These are phyloP conservation scores for Hemileccinum impolitum DNA, from an alignment of 768 basidiomycete genomes.

Conservation along the genomic window DNA sequence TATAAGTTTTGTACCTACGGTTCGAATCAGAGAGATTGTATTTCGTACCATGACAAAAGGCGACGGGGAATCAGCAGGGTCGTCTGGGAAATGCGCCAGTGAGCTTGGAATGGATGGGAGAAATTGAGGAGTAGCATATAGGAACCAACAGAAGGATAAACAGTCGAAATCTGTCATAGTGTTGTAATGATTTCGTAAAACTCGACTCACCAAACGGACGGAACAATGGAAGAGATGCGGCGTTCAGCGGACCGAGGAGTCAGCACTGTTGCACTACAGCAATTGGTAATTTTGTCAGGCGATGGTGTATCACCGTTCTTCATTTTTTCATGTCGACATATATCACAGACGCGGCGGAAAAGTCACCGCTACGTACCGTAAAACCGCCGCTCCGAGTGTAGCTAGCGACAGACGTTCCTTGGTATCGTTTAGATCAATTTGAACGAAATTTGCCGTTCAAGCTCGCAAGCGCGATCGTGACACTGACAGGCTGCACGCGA, in stretches of 20 bases:
- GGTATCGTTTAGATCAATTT: background rate
- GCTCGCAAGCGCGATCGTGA: slow-evolving; percentile 1
- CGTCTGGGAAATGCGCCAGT: background rate
- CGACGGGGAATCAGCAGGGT: slow-evolving; percentile 2
- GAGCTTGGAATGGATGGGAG: slow-evolving; percentile 3
- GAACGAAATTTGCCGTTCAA: background rate
- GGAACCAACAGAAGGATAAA: slow-evolving; percentile 11
- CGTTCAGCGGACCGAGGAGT: slow-evolving; percentile 8
- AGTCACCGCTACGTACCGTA: background rate
- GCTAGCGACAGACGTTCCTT: background rate
- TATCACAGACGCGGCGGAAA: slow-evolving; percentile 7
- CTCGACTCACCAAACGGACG: slow-evolving; percentile 18
- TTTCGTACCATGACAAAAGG: background rate
- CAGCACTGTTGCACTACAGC: slow-evolving; percentile 3
- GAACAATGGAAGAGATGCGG: slow-evolving; percentile 18
- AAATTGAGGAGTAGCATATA: slow-evolving; percentile 1
- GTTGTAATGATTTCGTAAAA: slow-evolving; percentile 34
- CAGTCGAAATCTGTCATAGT: slow-evolving; percentile 19
- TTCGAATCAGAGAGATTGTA: background rate
- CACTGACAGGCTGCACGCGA: background rate
- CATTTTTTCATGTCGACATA: slow-evolving; percentile 6
- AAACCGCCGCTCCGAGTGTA: background rate
- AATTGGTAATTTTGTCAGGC: slow-evolving; percentile 20
- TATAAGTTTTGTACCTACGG: slow-evolving; percentile 8
- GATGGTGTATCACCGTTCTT: slow-evolving; percentile 1